Evolutionary conservation across 2,329 filamentous ascomycete species (phyloP).

Genomic region (Madurella mycetomatis): DNA sequence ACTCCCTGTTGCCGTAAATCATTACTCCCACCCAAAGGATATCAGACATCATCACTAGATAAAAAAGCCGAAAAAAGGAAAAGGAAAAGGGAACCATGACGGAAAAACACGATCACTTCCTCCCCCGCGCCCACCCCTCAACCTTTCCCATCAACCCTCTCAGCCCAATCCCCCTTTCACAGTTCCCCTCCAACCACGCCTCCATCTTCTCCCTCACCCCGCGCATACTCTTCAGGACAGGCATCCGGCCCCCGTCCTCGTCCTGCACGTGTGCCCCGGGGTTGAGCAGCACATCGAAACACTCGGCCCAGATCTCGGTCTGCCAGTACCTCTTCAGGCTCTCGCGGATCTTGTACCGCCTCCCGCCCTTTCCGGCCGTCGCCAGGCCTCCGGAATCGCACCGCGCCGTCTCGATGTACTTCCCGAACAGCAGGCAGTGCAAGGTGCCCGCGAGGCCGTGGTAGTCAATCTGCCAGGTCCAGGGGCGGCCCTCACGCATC

Average conservation of each 20-base stretch:
- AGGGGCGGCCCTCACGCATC: conserved; percentile 88
- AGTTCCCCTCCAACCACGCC: conserved; percentile 71
- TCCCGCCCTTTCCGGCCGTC: conserved; percentile 42
- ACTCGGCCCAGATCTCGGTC: conserved; percentile 78
- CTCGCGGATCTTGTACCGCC: conserved; percentile 77
- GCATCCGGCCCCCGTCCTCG: conserved; percentile 66
- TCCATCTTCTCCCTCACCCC: conserved; percentile 75
- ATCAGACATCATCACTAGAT: conserved; percentile 7
- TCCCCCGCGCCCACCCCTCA: conserved; percentile 44
- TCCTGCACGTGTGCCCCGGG: conserved; percentile 61
- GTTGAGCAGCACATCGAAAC: conserved; percentile 84
- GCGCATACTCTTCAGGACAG: conserved; percentile 67
- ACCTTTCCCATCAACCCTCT: conserved; percentile 64
- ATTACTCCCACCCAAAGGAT: conserved; percentile 1
- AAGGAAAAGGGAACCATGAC: neutral
- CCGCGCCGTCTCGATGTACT: conserved; percentile 80
- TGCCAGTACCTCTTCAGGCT: conserved; percentile 94
- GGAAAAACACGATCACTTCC: conserved; percentile 23
- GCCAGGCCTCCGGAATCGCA: conserved; percentile 52
- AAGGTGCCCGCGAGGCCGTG: conserved; percentile 86
- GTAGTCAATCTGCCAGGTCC: conserved; percentile 98
- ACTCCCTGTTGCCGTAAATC: conserved; percentile 1
- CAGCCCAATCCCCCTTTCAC: conserved; percentile 73
- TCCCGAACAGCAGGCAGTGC: conserved; percentile 86
- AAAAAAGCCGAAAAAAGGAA: neutral